phyloP scores from a whole-genome alignment of 768 basidiomycete species.

The Podaxis pistillaris region DNA sequence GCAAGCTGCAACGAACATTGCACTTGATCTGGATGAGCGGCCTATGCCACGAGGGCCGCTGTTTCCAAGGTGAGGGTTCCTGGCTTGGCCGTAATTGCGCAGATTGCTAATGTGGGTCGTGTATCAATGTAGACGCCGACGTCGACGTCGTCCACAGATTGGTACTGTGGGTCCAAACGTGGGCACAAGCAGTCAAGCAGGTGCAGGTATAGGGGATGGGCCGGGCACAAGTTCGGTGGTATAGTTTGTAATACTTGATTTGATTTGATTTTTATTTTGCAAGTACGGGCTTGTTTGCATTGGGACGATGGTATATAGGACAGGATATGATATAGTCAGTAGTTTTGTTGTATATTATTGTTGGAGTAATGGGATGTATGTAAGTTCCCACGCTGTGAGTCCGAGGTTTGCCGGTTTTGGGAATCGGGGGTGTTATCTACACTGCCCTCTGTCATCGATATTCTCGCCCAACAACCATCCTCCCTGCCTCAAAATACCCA shows the following conservation, averaged over 20 bases:
- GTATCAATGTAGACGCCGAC: slow-evolving; percentile 23
- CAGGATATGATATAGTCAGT: not conserved
- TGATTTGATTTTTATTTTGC: not conserved
- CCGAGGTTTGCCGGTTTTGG: slow-evolving; percentile 42
- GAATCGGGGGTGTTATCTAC: slow-evolving; percentile 39
- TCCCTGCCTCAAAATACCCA: slow-evolving; percentile 11
- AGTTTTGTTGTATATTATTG: not conserved
- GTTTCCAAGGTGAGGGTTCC: slow-evolving; percentile 64
- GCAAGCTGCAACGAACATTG: slow-evolving; percentile 89
- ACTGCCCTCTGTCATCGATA: slow-evolving; percentile 47
- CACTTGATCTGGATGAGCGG: slow-evolving; percentile 88
- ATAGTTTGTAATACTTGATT: not conserved
- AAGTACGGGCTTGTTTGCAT: not conserved
- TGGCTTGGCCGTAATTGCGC: not conserved
- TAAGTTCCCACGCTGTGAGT: slow-evolving; percentile 35
- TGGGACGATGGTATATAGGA: not conserved
- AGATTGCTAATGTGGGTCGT: not conserved
- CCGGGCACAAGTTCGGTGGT: slow-evolving; percentile 3
- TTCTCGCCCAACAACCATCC: slow-evolving; percentile 27
- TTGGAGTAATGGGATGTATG: not conserved
- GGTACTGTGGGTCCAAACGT: not conserved
- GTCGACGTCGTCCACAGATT: slow-evolving; percentile 27
- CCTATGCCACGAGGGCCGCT: slow-evolving; percentile 89
- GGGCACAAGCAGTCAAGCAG: not conserved
- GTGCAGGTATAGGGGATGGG: slow-evolving; percentile 1